phyloP scores from a whole-genome alignment of 1,139 yeast species.

The Trichomonascaceae sp. region DNA sequence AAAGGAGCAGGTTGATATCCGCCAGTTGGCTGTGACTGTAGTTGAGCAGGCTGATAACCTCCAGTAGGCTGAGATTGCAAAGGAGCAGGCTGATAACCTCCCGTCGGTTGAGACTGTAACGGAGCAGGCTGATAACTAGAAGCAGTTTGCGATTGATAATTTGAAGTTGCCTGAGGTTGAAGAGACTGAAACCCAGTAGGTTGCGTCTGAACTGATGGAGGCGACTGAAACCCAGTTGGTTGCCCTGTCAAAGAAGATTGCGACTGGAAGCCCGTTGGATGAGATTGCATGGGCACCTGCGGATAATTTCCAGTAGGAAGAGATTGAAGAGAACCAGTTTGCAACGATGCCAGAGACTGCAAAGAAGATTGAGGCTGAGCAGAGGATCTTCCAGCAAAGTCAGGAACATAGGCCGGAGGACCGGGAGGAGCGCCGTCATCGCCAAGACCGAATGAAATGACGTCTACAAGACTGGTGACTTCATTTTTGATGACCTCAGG shows the following conservation, averaged over 20 bases:
- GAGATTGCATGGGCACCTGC: slow-evolving; percentile 31
- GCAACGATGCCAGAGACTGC: slow-evolving; percentile 25
- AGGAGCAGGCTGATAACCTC: slow-evolving; percentile 12
- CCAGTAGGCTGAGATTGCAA: slow-evolving; percentile 9
- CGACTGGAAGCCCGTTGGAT: slow-evolving; percentile 28
- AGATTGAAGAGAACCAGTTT: slow-evolving; percentile 31
- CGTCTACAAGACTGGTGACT: slow-evolving; percentile 81
- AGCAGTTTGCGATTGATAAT: slow-evolving; percentile 32
- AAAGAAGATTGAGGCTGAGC: slow-evolving; percentile 19
- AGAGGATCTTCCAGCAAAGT: slow-evolving; percentile 19
- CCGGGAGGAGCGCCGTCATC: slow-evolving; percentile 39
- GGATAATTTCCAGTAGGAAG: slow-evolving; percentile 35
- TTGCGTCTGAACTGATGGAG: slow-evolving; percentile 11
- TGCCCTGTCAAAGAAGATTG: slow-evolving; percentile 23
- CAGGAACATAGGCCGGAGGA: slow-evolving; percentile 29
- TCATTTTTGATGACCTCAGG: slow-evolving; percentile 75
- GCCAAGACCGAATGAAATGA: slow-evolving; percentile 74
- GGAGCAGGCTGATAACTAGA: slow-evolving; percentile 24
- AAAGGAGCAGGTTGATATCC: slow-evolving; percentile 21
- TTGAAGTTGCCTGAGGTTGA: slow-evolving; percentile 5
- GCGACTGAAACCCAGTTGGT: slow-evolving; percentile 20
- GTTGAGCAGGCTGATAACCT: slow-evolving; percentile 25
- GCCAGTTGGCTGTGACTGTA: slow-evolving; percentile 32
- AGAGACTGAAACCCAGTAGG: slow-evolving; percentile 16
- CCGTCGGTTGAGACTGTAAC: slow-evolving; percentile 19